These are phyloP conservation scores for Chrysoporthe austroafricana DNA, from an alignment of 2,329 filamentous ascomycete species.

Conservation along the genomic window DNA sequence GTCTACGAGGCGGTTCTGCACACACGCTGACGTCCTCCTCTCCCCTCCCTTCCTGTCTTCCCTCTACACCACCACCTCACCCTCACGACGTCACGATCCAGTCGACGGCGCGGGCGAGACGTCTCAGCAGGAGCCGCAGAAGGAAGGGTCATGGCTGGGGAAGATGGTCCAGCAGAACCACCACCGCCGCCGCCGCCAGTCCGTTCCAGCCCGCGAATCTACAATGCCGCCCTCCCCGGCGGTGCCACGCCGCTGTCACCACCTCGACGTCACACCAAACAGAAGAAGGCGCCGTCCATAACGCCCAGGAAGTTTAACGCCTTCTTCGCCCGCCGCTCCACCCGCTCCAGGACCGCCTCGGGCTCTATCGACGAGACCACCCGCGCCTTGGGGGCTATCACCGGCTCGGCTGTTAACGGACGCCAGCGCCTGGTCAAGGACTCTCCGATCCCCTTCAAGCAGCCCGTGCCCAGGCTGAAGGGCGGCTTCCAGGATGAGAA, in stretches of 20 bases:
- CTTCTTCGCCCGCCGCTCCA: conserved; percentile 57
- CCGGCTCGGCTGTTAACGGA: conserved; percentile 44
- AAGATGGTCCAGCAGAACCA: conserved; percentile 20
- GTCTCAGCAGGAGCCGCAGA: not conserved
- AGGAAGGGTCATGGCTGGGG: conserved; percentile 31
- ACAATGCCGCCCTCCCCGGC: conserved; percentile 28
- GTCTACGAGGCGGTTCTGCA: not conserved
- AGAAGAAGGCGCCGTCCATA: conserved; percentile 54
- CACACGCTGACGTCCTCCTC: not conserved
- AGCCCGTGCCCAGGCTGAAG: conserved; percentile 30
- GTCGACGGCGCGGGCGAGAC: not conserved
- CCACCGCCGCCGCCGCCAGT: not conserved
- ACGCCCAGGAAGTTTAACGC: conserved; percentile 57
- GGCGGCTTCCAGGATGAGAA: conserved; percentile 23
- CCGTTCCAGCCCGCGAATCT: conserved; percentile 21
- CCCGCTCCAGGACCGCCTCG: conserved; percentile 22
- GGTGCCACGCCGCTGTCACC: conserved; percentile 35
- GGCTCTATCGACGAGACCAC: conserved; percentile 24
- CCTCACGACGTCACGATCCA: not conserved
- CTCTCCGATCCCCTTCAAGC: conserved; percentile 44
- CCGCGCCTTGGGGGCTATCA: conserved; percentile 35
- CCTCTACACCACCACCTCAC: not conserved
- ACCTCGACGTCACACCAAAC: conserved; percentile 41
- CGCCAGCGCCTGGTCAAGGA: conserved; percentile 39
- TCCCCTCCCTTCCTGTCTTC: not conserved